Base-by-base conservation (phyloP, 2,329 filamentous ascomycete genomes). In the Calonectria montana region DNA sequence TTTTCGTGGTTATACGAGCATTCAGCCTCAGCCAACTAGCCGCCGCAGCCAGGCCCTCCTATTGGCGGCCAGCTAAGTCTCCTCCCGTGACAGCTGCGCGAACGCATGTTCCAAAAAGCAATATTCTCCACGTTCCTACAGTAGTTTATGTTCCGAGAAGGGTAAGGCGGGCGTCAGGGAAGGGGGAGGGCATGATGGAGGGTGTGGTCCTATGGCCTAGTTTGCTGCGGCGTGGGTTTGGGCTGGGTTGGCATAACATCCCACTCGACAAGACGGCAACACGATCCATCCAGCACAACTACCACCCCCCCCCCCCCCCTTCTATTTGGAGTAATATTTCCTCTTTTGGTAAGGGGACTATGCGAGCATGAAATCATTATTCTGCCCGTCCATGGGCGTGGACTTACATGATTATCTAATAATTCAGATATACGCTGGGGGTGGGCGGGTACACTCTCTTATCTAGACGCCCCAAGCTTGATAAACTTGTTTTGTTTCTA, bases 161-260 rank as follows among this genome's bases (percentile, higher is more conserved):
- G 53, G 53, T 39, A 59, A 59, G 37, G 53, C 53, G 53, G 53
- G 53, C 31, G 53, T 9, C n/a, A 16, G 31, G 18, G 50, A 37
- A 37, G 9, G 37, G 53, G 48, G 53, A 59, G 53, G 53, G 53
- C 53, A 59, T 59, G 53, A 59, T 59, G 35, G 53, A 59, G 53
- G 53, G 53, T 59, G 53, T 59, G 53, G 53, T 59, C 53, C 53
- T 59, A 59, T 23, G 53, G 53, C 25, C 48, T 16, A 23, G 53
- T 23, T 23, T 9, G 31, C n/a, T 21, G 29, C n/a, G 31, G 23
- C 16, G 25, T 4, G n/a, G 35, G 48, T 53, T 53, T 25, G 18
- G 35, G 29, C 31, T 23, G 7, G 50, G 50, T n/a, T 47, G 12
- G 21, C 29, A 59, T 37, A 59, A 35, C 3, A 39, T 31, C 35